phyloP scores from a whole-genome alignment of 805 yeast species.

The Candida wancherniae region DNA sequence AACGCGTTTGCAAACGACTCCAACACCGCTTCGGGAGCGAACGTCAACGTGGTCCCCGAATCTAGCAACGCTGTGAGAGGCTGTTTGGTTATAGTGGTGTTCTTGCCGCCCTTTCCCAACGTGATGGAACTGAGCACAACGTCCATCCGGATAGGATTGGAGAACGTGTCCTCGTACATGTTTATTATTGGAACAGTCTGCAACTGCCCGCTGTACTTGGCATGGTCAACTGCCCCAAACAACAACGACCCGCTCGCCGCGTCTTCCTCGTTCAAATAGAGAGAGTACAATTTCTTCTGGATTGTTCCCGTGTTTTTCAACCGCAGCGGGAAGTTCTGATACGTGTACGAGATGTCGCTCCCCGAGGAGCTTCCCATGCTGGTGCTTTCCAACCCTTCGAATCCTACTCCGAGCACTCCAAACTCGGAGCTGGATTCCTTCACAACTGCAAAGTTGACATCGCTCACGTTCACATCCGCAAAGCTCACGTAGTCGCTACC shows the following conservation, averaged over 20 bases:
- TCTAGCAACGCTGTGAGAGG: slow-evolving; percentile 30
- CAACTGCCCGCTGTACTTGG: slow-evolving; percentile 25
- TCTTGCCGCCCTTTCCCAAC: slow-evolving; percentile 10
- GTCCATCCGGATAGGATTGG: slow-evolving; percentile 41
- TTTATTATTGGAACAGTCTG: slow-evolving; percentile 43
- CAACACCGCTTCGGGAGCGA: slow-evolving; percentile 37
- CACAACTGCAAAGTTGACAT: slow-evolving; percentile 70
- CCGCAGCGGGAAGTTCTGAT: slow-evolving; percentile 63
- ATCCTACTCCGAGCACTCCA: slow-evolving; percentile 74
- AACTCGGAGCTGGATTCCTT: slow-evolving; percentile 54
- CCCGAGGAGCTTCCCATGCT: too few relatives aligned
- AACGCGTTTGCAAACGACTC: slow-evolving; percentile 10
- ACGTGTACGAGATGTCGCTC: slow-evolving; percentile 39
- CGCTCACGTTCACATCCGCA: slow-evolving; percentile 43
- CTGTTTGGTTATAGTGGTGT: slow-evolving; percentile 1
- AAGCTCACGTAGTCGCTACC: slow-evolving; percentile 57
- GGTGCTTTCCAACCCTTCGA: slow-evolving; percentile 64
- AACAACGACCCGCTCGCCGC: slow-evolving; percentile 28
- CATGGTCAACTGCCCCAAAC: slow-evolving; percentile 41
- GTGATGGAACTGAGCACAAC: slow-evolving; percentile 42
- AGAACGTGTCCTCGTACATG: slow-evolving; percentile 6
- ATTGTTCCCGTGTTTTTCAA: slow-evolving; percentile 56
- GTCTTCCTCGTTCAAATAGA: slow-evolving; percentile 44
- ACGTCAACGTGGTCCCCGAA: slow-evolving; percentile 48
- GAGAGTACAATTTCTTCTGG: slow-evolving; percentile 51